A percentile compares a stretch with the other conserved stretches of the same genome.
phyloP scores from a whole-genome alignment of 345 rosid species.

The Erysimum cheiranthoides region DNA sequence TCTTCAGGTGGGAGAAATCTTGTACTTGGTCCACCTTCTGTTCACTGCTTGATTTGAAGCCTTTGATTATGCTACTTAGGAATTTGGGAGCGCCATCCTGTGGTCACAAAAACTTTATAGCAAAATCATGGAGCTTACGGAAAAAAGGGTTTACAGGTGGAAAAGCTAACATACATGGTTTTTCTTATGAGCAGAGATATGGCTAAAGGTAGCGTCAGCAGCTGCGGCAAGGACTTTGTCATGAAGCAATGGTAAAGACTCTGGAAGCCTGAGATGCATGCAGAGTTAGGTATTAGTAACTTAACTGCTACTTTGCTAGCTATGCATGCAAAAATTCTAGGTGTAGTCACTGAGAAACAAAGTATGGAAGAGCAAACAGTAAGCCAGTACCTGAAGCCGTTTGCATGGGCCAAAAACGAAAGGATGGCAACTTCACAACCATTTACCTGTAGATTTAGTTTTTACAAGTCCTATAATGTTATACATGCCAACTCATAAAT shows the following conservation, averaged over 20 bases:
- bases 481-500: slow-evolving; percentile 5
- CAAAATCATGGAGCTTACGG: slow-evolving; percentile 24
- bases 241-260: slow-evolving; percentile 77
- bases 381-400: slow-evolving; percentile 63
- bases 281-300: slow-evolving; percentile 32
- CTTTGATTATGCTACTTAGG: slow-evolving; percentile 63
- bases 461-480: slow-evolving; percentile 11
- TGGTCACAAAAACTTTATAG: slow-evolving; percentile 37
- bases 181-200: slow-evolving; percentile 57
- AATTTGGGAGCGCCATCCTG: slow-evolving; percentile 63
- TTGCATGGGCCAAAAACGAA: slow-evolving; percentile 61
- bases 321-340: slow-evolving; percentile 20
- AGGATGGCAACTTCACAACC: slow-evolving; percentile 78
- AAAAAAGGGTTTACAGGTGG: slow-evolving; percentile 16
- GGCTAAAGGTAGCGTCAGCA: slow-evolving; percentile 58
- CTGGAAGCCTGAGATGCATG: slow-evolving; percentile 64
- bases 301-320: slow-evolving; percentile 31
- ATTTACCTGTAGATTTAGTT: slow-evolving; percentile 57
- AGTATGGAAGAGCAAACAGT: slow-evolving; percentile 37
- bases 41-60: slow-evolving; percentile 60
- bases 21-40: slow-evolving; percentile 49
- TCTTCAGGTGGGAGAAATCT: slow-evolving; percentile 62
- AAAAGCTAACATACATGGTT: slow-evolving; percentile 53
- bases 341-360: slow-evolving; percentile 15
- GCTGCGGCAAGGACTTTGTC: slow-evolving; percentile 80